Base-by-base conservation (phyloP, 371 early-diverging fungal genomes). In the Mucor lusitanicus region DNA sequence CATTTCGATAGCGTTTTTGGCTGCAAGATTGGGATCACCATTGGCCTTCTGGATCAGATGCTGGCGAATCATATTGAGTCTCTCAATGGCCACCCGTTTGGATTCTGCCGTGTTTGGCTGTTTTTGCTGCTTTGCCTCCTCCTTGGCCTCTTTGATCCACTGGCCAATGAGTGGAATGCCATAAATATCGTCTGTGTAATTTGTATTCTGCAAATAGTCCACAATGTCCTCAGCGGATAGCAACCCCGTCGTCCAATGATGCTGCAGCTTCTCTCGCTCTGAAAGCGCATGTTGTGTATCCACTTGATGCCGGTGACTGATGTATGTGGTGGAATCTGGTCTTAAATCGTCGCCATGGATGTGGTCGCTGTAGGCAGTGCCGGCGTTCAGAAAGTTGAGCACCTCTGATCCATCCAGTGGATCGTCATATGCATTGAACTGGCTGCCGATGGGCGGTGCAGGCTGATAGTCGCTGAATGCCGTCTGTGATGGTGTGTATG, bases 101-200 rank as follows among this genome's bases (percentile, higher is more conserved):
- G 60, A 32, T 5, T 61, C 23, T 50, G 50, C 50, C 7, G 44
- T 44, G 8, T n/a, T n/a, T 19, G 9, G 50, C 5, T 37, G 21
- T 1, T 46, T 37, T 35, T 7, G 17, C 50, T 48, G 25, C 37
- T 9, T 11, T 3, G 71, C 23, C 54, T 82, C 82, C 42, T 82
- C 62, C 44, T 75, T 70, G 1, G 79, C 79, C 56, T 81, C 78
- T 27, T 70, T 70, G 19, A 83, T 68, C 32, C 72, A 44, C 46
- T 79, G 70, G 11, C 77, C 61, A 17, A 66, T 33, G 5, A 69
- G 56, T 0, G 83, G 80, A 17, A 78, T 66, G 0, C 73, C 78
- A 50, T 82, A 80, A 21, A 82, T 63, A 55, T 82, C 83, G 21
- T 82, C 77, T 2, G 68, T 72, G 59, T 82, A 82, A 1, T 57